Percentiles rank a stretch among this genome's conserved stretches.
Conservation (phyloP, 2,329 filamentous ascomycete genomes). For the Botryotinia globosa region DNA sequence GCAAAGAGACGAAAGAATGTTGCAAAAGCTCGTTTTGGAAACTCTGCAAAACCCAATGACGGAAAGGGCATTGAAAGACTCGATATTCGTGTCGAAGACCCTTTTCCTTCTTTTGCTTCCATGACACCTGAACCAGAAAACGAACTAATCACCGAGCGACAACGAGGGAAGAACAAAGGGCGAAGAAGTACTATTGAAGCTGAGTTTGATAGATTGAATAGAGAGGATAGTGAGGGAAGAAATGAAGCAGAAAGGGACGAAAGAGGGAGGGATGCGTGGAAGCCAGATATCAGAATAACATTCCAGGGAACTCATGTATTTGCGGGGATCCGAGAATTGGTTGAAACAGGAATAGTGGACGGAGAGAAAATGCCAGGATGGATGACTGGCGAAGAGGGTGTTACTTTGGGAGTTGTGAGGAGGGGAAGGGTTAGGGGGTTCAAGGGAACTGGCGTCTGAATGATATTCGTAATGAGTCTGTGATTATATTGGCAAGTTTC, state of each 20-base stretch:
- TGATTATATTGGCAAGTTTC: background rate
- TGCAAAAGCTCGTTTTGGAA: constrained; percentile 70
- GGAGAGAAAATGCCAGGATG: constrained; percentile 79
- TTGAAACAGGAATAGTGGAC: constrained; percentile 73
- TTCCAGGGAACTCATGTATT: constrained; percentile 79
- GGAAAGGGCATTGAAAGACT: constrained; percentile 60
- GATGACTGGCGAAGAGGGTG: constrained; percentile 85
- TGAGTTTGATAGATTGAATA: constrained; percentile 31
- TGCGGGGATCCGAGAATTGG: constrained; percentile 72
- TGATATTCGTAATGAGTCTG: background rate
- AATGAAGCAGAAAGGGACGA: constrained; percentile 22
- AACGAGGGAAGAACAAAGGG: constrained; percentile 34
- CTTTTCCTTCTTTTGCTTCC: constrained; percentile 44
- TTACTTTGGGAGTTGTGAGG: constrained; percentile 69
- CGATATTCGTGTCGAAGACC: constrained; percentile 58
- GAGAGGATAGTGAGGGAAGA: constrained; percentile 35
- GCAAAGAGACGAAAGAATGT: constrained; percentile 59
- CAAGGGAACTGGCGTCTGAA: constrained; percentile 50
- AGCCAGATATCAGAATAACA: constrained; percentile 60
- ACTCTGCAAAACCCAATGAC: constrained; percentile 53
- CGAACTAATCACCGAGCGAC: constrained; percentile 23
- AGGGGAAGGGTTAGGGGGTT: constrained; percentile 62
- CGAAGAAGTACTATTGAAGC: constrained; percentile 33
- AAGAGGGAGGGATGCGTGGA: constrained; percentile 42
- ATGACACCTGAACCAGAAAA: constrained; percentile 27